Evolutionary conservation across 352 stramenopile genomes (phyloP), one percentile per base, ranked within the genome.

Genomic region (Porosira glacialis): DNA sequence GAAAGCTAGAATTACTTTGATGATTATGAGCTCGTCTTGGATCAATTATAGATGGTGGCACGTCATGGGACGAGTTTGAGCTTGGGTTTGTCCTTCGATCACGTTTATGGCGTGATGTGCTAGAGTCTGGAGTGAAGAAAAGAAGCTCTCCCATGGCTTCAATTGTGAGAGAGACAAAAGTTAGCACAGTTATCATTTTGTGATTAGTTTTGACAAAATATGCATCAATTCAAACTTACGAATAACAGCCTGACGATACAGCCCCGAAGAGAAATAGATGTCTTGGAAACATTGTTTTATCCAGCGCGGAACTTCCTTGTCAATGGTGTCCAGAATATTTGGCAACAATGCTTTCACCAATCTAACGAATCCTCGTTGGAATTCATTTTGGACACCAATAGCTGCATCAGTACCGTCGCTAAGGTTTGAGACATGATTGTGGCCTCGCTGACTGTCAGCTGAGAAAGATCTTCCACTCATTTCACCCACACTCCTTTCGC

Each of bases 381-480:
- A 59, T 52, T 92, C 86, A 67, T 77, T 84, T 74, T 92, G 86
- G 43, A 92, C 77, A 28, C 69, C 80, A 58, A 92, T 92, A 10
- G 86, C 86, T 49, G 78, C 71, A 73, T 91, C 85, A 26, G 78
- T 86, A 17, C 79, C 70, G 70, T 82, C 78, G n/a, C 64, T 77
- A 22, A 36, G 52, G 48, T 57, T 73, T 33, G 55, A 68, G 8
- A 56, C 31, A 28, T 81, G 65, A 31, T 70, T 59, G 26, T 74
- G 55, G 45, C 27, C 58, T 31, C 36, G 59, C 17, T 28, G 49
- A 28, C 50, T 69, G 41, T 61, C 41, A 35, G 59, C 48, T 38
- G 59, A 50, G 13, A 22, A 64, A 17, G 28, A 21, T 35, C 56
- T 41, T 30, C 36, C 41, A 27, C 38, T 56, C 7, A 7, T 15